Evolutionary conservation across 306 rosid species (phyloP).

Genomic region (Vachellia collinsii): DNA sequence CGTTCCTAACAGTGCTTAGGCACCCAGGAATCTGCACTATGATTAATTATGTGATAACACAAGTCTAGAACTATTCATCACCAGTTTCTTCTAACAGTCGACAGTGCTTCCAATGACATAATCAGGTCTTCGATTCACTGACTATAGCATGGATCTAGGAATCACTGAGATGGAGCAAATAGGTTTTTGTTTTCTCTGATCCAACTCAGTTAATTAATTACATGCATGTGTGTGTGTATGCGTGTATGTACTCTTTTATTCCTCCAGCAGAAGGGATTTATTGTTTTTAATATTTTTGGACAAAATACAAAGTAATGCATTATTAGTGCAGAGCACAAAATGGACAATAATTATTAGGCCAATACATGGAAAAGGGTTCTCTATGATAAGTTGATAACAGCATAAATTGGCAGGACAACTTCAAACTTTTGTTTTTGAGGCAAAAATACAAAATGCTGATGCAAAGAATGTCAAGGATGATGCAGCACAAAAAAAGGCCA

Average conservation of each 20-base stretch:
- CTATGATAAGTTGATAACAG: neutral
- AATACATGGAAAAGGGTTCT: conserved; percentile 12
- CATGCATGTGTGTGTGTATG: too few species aligned
- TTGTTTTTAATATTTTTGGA: conserved; percentile 12
- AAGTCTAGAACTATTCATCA: conserved; percentile 28
- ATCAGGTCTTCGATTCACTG: conserved; percentile 26
- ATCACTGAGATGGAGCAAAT: conserved; percentile 5
- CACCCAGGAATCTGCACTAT: conserved; percentile 11
- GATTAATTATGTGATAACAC: conserved; percentile 8
- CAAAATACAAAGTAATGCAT: conserved; percentile 28
- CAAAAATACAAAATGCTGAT: conserved; percentile 31
- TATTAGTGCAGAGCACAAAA: conserved; percentile 24
- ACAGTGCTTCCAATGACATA: conserved; percentile 28
- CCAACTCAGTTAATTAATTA: neutral
- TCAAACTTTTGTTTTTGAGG: conserved; percentile 24
- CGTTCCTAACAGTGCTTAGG: conserved; percentile 29
- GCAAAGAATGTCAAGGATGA: conserved; percentile 16
- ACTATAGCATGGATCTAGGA: conserved; percentile 15
- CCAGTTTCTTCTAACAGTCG: conserved; percentile 15
- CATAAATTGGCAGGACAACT: neutral
- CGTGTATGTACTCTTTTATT: neutral
- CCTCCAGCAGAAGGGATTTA: neutral
- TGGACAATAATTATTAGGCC: conserved; percentile 24
- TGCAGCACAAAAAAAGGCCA: conserved; percentile 20
- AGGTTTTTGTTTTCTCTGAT: neutral